Base-by-base conservation (phyloP, 164 flowering plant species). In the Macadamia integrifolia region DNA sequence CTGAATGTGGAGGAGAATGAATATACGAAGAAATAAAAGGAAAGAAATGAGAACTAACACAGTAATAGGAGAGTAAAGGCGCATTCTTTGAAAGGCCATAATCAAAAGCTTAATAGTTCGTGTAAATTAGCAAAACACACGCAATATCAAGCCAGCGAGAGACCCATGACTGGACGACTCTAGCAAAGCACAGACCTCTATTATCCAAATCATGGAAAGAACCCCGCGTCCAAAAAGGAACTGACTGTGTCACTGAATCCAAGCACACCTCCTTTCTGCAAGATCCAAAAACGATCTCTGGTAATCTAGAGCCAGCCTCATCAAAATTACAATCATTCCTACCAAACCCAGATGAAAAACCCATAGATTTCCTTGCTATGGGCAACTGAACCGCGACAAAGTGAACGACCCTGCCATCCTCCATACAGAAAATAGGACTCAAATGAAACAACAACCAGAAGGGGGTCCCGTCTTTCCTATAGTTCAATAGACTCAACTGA, bases 301-400 rank as follows among this genome's bases (percentile, higher is more conserved):
- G 67, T 52, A 46, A 60, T 55, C 74, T 71, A n/a, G 69, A 72
- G 35, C 81, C 78, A 57, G 80, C 73, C 15, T 74, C 85, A 50
- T 72, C 63, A 28, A 55, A 72, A 46, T 61, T 50, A 66, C 60
- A 53, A 7, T 80, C 78, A 72, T 70, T 78, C 55, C 80, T 71
- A 11, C 71, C 72, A 58, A 55, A 61, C 71, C 71, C 80, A 61
- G 71, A 44, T 11, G 74, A 66, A 13, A 71, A 77, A 62, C 52
- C 28, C 79, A 78, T 70, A 53, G 44, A 57, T 18, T 66, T 80
- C 72, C 84, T 73, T 61, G 67, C 64, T 62, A 93, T 79, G 10
- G 98, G 98, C 53, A 91, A 83, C 77, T 91, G 97, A 80, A 87
- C 96, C 9, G 82, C 90, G 53, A 93, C 84, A 72, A 93, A 91